Percentiles rank a stretch among this genome's conserved stretches.
These are phyloP conservation scores for Apiospora malaysiana DNA, from an alignment of 2,329 filamentous ascomycete species.

Conservation along the genomic window DNA sequence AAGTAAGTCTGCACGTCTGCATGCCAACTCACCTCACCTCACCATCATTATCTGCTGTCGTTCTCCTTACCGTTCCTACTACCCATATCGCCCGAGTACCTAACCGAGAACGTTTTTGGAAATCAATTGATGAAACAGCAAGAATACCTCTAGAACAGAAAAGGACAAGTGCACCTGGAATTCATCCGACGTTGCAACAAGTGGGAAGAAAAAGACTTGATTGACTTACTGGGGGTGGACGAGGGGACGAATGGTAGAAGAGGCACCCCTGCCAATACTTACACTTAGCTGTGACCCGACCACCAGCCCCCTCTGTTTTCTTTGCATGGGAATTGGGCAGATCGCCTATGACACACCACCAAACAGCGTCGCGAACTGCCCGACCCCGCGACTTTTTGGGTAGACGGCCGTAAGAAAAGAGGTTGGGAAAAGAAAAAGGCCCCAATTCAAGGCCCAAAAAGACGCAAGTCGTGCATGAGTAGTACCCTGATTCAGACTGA, in stretches of 20 bases:
- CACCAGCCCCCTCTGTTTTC: conserved; percentile 15
- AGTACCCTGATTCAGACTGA: conserved; percentile 16
- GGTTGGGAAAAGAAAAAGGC: conserved; percentile 18
- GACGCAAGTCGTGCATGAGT: conserved; percentile 14
- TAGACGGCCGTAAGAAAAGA: conserved; percentile 16
- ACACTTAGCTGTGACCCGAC: neutral
- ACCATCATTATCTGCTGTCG: neutral
- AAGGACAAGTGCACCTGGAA: neutral
- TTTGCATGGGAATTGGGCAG: neutral
- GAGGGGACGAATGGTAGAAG: neutral
- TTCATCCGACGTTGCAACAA: neutral
- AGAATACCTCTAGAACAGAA: neutral
- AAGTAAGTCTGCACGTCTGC: neutral
- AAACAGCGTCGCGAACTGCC: conserved; percentile 15
- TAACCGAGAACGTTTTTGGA: neutral
- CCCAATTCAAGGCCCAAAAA: neutral
- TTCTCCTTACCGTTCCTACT: no score
- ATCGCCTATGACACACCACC: conserved; percentile 15
- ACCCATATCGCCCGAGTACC: neutral
- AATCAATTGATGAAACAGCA: neutral
- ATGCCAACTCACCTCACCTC: conserved; percentile 11
- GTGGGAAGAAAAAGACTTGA: neutral
- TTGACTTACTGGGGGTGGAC: neutral
- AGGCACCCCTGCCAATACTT: conserved; percentile 12
- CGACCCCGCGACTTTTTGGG: conserved; percentile 22